Evolutionary conservation across 352 stramenopile genomes (phyloP).

Genomic region (Pilasporangium apinafurcum): DNA sequence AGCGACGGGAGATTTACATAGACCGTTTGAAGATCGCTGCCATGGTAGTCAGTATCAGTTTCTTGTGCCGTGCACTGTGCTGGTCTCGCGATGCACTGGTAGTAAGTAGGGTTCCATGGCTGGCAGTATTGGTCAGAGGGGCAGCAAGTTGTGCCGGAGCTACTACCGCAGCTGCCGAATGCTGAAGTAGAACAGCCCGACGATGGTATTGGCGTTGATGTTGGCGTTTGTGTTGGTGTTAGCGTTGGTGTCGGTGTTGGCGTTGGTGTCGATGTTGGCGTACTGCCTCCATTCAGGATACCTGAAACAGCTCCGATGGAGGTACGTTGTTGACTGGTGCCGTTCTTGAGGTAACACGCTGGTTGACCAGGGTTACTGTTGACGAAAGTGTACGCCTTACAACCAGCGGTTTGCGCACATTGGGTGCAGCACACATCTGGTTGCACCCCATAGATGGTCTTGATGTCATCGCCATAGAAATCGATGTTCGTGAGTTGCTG

Average conservation of each 20-base stretch:
- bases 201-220: too few species aligned
- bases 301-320: not conserved
- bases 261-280: too few species aligned
- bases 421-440: constrained; percentile 15
- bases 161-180: constrained; percentile 13
- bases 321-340: not conserved
- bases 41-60: constrained; percentile 29
- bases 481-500: constrained; percentile 25
- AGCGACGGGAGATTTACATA: constrained; percentile 13
- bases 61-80: constrained; percentile 22
- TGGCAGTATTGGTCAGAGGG: constrained; percentile 35
- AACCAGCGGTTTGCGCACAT: constrained; percentile 16
- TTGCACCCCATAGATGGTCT: constrained; percentile 11
- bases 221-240: too few species aligned
- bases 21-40: constrained; percentile 25
- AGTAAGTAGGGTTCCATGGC: constrained; percentile 32
- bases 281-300: not conserved
- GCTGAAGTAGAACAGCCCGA: constrained; percentile 10
- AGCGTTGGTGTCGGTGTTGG: too few species aligned
- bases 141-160: constrained; percentile 24
- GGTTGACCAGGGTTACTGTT: constrained; percentile 4
- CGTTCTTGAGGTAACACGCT: constrained; percentile 7
- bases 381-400: constrained; percentile 26
- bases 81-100: constrained; percentile 31
- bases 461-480: constrained; percentile 34